phyloP scores from a whole-genome alignment of 805 yeast species.

The Hanseniaspora guilliermondii region DNA sequence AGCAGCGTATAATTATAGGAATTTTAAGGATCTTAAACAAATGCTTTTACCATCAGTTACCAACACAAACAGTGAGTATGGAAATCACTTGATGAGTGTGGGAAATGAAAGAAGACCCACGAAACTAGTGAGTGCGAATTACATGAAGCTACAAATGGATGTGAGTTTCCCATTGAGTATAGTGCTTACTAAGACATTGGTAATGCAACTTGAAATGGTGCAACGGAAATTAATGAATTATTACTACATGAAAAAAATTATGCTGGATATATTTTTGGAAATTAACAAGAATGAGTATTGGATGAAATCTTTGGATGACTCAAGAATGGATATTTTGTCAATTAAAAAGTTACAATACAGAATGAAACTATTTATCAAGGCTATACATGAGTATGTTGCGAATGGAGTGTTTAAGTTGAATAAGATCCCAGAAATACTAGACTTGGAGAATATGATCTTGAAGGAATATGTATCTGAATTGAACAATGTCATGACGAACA shows the following conservation, averaged over 20 bases:
- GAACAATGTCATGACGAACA: conserved; percentile 22
- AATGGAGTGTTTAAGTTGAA: background rate
- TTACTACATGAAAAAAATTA: conserved; percentile 46
- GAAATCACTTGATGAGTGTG: background rate
- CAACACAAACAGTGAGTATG: background rate
- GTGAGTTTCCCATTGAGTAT: conserved; percentile 82
- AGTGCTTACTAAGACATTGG: conserved; percentile 53
- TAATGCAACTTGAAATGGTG: conserved; percentile 66
- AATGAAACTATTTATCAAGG: conserved; percentile 23
- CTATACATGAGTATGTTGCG: conserved; percentile 2
- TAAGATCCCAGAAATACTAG: conserved; percentile 1
- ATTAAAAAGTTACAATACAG: conserved; percentile 42
- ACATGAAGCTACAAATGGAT: conserved; percentile 43
- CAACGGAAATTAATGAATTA: conserved; percentile 58
- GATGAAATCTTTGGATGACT: conserved; percentile 29
- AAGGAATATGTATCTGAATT: conserved; percentile 15
- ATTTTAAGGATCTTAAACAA: conserved; percentile 15
- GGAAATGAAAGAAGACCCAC: conserved; percentile 16
- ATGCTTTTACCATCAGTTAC: conserved; percentile 14
- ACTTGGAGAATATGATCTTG: conserved; percentile 10
- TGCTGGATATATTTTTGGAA: conserved; percentile 62
- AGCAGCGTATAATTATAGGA: conserved; percentile 9
- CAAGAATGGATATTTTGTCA: conserved; percentile 33
- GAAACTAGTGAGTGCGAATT: conserved; percentile 35
- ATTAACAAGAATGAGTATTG: conserved; percentile 54